Base-by-base conservation (phyloP, 139 green algal species). In the Coelastrella sp. region DNA sequence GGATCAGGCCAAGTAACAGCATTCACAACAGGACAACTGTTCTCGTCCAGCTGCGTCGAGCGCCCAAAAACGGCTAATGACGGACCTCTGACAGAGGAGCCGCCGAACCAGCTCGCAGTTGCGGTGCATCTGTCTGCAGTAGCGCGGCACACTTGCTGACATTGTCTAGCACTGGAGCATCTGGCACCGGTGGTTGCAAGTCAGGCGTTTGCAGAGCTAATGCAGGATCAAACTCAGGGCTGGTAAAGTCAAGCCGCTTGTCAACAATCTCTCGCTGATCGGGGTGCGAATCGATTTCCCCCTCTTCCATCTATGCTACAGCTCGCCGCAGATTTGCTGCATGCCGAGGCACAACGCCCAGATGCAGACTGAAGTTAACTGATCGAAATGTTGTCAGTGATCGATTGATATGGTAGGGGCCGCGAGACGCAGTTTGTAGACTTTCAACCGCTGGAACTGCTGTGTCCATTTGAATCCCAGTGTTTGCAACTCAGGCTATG, bases 101-200 rank as follows among this genome's bases (percentile, higher is more conserved):
- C 74, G 88, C 73, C 87, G 23, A n/a, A 7, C n/a, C 13, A 65
- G 73, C 76, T 76, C 20, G 16, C 74, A 65, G 57, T 23, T 47
- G 61, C 64, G 75, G 32, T 89, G 79, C 86, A 86, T 22, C 89
- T 83, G 65, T 57, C 79, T 75, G 87, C 16, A 79, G 91, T n/a
- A 68, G 86, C 20, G 22, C 65, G 2, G 95, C 89, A 89, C 88
- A 97, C 57, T 93, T 91, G 16, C 91, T 87, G 19, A 98, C 47
- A 73, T 96, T 95, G 91, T 98, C 95, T 54, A 97, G 82, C 0
- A 93, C 89, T 23, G 75, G 79, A 0, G 93, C 95, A 13, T 75
- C 73, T 16, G 95, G 93, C 6, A 94, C 66, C 0, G 96, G 96
- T 8, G 93, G 95, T 78, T 81, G 83, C 81, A 97, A 64, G 3